phyloP scores from a whole-genome alignment of 2,329 filamentous ascomycete genomes.

The Clarireedia paspali region DNA sequence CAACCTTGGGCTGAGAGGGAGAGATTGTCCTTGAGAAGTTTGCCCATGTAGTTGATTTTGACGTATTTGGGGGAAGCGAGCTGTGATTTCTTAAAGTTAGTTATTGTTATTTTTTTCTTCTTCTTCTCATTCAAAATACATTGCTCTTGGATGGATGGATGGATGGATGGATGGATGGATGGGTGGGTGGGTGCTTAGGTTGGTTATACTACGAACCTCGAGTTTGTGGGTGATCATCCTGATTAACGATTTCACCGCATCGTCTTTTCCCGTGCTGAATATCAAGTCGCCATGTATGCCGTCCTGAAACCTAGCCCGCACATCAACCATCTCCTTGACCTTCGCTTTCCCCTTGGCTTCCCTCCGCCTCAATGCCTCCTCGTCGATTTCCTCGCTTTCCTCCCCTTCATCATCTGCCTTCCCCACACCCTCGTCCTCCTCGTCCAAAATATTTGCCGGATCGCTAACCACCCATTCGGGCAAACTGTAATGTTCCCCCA shows the following conservation, averaged over 20 bases:
- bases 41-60: constrained; percentile 73
- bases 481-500: constrained; percentile 62
- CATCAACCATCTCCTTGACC: constrained; percentile 20
- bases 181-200: neutral
- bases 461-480: constrained; percentile 63
- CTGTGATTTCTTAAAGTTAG: constrained; percentile 26
- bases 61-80: constrained; percentile 52
- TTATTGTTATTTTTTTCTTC: neutral
- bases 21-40: constrained; percentile 62
- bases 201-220: constrained; percentile 41
- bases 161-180: neutral
- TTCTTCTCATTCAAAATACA: no score
- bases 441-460: constrained; percentile 9
- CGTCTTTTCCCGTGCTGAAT: constrained; percentile 47
- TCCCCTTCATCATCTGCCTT: constrained; percentile 19
- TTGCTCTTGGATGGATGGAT: no score
- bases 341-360: constrained; percentile 36
- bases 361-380: constrained; percentile 41
- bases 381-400: constrained; percentile 20
- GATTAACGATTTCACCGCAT: constrained; percentile 57
- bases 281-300: constrained; percentile 54
- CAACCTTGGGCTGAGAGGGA: constrained; percentile 65
- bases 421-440: constrained; percentile 28
- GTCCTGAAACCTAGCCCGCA: constrained; percentile 23
- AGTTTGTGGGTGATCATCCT: constrained; percentile 56